Evolutionary conservation across 768 basidiomycete genomes (phyloP).

Genomic region (Sutorius australiensis): DNA sequence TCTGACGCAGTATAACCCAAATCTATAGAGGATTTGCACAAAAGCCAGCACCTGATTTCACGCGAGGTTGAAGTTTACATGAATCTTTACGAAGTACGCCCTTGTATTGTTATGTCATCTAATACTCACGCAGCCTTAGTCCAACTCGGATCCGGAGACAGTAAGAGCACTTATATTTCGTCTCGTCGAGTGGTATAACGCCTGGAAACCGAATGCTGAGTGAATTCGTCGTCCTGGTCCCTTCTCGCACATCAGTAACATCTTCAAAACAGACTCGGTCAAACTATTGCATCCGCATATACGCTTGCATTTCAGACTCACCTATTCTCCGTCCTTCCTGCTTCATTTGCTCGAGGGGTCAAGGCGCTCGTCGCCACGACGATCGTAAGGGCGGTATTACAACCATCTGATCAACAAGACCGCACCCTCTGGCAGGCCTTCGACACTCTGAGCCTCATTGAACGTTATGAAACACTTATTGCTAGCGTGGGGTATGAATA

Average conservation of each 20-base stretch:
- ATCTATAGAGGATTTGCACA: constrained; percentile 56
- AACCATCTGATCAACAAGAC: constrained; percentile 30
- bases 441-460: constrained; percentile 69
- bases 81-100: constrained; percentile 56
- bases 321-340: constrained; percentile 67
- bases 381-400: constrained; percentile 32
- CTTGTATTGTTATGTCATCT: neutral
- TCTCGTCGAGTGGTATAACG: constrained; percentile 66
- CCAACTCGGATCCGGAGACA: constrained; percentile 42
- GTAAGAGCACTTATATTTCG: constrained; percentile 55
- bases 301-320: constrained; percentile 70
- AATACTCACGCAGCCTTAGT: constrained; percentile 31
- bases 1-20: neutral
- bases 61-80: constrained; percentile 59
- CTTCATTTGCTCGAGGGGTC: constrained; percentile 64
- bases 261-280: constrained; percentile 48
- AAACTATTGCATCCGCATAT: constrained; percentile 57
- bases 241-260: neutral
- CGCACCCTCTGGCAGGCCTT: constrained; percentile 53
- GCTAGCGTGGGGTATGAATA: constrained; percentile 81
- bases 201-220: constrained; percentile 72
- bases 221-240: constrained; percentile 30
- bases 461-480: constrained; percentile 80
- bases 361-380: constrained; percentile 62
- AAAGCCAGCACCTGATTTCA: constrained; percentile 54